Evolutionary conservation across 2,329 filamentous ascomycete species (phyloP).

Genomic region (Sordariomycetes sp.): DNA sequence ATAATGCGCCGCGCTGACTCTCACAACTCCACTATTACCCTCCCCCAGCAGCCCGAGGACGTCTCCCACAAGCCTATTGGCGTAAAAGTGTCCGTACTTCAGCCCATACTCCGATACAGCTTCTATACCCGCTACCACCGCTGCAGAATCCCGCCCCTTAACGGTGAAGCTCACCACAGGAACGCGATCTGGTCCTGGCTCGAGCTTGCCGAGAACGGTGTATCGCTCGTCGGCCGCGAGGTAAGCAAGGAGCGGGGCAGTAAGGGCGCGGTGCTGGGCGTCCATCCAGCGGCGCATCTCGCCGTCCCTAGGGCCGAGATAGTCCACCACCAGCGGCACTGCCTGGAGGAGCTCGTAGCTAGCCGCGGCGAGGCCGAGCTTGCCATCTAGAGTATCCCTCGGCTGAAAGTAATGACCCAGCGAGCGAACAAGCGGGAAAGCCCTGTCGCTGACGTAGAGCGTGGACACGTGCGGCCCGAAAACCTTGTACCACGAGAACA

Average conservation of each 20-base stretch:
- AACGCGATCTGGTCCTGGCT: constrained; percentile 38
- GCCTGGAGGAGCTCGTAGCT: constrained; percentile 60
- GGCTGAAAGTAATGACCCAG: constrained; percentile 60
- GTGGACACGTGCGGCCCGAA: constrained; percentile 67
- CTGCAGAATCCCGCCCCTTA: constrained; percentile 40
- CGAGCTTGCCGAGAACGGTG: constrained; percentile 47
- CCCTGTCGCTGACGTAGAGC: constrained; percentile 51
- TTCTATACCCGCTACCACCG: constrained; percentile 53
- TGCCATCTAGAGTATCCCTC: constrained; percentile 47
- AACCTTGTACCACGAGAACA: constrained; percentile 77
- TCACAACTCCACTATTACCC: constrained; percentile 48
- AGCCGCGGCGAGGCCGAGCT: constrained; percentile 56
- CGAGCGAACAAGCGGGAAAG: constrained; percentile 43
- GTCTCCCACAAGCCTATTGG: constrained; percentile 48
- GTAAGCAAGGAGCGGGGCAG: constrained; percentile 48
- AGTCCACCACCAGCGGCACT: constrained; percentile 50
- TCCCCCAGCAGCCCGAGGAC: constrained; percentile 38
- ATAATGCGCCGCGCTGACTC: constrained; percentile 65
- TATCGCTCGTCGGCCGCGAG: constrained; percentile 38
- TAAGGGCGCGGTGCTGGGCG: constrained; percentile 49
- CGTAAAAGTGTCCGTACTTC: constrained; percentile 60
- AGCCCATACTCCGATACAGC: constrained; percentile 47
- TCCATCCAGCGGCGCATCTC: constrained; percentile 39
- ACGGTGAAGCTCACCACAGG: constrained; percentile 60
- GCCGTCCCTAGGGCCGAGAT: constrained; percentile 35